These are phyloP conservation scores for Cryptococcus sp. DNA, from an alignment of 1,284 basidiomycete genomes.

Conservation along the genomic window DNA sequence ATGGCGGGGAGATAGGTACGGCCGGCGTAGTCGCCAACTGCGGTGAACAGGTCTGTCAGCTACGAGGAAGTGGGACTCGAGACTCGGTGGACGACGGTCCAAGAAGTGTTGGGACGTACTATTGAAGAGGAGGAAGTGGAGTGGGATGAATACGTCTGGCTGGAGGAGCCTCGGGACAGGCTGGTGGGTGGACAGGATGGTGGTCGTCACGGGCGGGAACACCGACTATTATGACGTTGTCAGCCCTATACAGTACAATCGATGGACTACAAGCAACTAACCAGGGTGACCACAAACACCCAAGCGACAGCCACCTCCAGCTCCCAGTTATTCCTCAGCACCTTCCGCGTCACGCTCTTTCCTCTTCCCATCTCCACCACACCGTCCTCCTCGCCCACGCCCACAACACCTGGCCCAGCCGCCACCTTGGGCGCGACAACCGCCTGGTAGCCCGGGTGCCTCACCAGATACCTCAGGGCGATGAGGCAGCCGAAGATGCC, in stretches of 20 bases:
- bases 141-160: conserved; percentile 46
- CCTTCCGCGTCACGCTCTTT: conserved; percentile 20
- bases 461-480: conserved; percentile 27
- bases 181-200: conserved; percentile 63
- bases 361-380: conserved; percentile 6
- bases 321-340: conserved; percentile 59
- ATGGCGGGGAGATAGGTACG: conserved; percentile 66
- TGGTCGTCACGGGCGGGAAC: conserved; percentile 78
- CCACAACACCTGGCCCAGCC: background rate
- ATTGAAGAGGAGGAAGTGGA: conserved; percentile 52
- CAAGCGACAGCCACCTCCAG: conserved; percentile 72
- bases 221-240: conserved; percentile 61
- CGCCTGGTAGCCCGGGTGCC: conserved; percentile 27
- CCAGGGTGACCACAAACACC: conserved; percentile 74
- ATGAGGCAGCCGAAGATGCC: conserved; percentile 29
- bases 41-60: conserved; percentile 41
- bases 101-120: conserved; percentile 26
- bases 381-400: conserved; percentile 7
- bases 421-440: conserved; percentile 10
- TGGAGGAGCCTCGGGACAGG: conserved; percentile 37
- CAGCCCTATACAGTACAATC: background rate
- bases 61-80: no score
- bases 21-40: conserved; percentile 72
- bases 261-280: conserved; percentile 48
- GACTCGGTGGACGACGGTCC: background rate